Percentiles rank a stretch among this genome's conserved stretches.
These are phyloP conservation scores for Seiridium unicorne DNA, from an alignment of 2,329 filamentous ascomycete genomes.

Conservation along the genomic window DNA sequence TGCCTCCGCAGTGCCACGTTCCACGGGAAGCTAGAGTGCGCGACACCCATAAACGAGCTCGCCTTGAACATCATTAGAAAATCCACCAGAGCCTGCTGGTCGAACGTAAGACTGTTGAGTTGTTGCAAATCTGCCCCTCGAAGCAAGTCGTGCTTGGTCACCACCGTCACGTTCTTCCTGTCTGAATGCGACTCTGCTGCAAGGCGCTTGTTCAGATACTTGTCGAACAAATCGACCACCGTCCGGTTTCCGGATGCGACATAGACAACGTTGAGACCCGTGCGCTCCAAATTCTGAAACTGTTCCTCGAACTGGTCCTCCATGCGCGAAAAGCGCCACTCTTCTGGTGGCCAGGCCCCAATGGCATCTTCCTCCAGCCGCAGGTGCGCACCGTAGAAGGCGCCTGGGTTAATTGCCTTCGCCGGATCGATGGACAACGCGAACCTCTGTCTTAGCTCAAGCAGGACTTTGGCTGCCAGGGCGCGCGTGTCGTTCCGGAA, in stretches of 20 bases:
- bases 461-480: slow-evolving; percentile 25
- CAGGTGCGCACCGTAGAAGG: slow-evolving; percentile 30
- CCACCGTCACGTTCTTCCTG: slow-evolving; percentile 20
- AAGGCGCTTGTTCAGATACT: slow-evolving; percentile 12
- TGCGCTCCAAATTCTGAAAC: slow-evolving; percentile 20
- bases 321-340: slow-evolving; percentile 29
- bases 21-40: slow-evolving; percentile 31
- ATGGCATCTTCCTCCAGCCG: slow-evolving; percentile 29
- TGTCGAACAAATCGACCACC: slow-evolving; percentile 23
- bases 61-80: slow-evolving; percentile 30
- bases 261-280: slow-evolving; percentile 24
- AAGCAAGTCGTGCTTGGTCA: slow-evolving; percentile 30
- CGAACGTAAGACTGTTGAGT: slow-evolving; percentile 25
- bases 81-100: slow-evolving; percentile 31
- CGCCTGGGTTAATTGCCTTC: slow-evolving; percentile 18
- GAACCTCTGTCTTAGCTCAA: slow-evolving; percentile 17
- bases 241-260: slow-evolving; percentile 27
- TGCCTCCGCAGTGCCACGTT: slow-evolving; percentile 29
- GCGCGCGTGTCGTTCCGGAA: slow-evolving; percentile 28
- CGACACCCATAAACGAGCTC: slow-evolving; percentile 31
- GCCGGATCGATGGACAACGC: slow-evolving; percentile 21
- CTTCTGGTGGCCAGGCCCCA: slow-evolving; percentile 25
- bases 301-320: slow-evolving; percentile 30
- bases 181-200: not conserved
- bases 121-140: slow-evolving; percentile 12